phyloP scores from a whole-genome alignment of 805 yeast genomes.

The Metschnikowia peoriensis region DNA sequence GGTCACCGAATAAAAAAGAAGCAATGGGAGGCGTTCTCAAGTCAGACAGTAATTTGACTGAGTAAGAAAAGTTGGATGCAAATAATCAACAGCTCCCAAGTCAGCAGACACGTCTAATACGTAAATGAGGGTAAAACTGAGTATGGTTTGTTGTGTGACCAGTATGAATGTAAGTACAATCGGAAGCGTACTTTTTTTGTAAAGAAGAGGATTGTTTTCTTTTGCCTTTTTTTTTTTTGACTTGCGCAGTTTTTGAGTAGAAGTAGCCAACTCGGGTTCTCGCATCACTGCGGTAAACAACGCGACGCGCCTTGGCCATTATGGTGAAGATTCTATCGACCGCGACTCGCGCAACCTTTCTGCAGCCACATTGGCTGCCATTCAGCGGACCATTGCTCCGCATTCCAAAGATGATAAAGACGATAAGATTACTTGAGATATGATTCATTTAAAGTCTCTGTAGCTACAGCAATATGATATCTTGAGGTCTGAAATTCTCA shows the following conservation, averaged over 20 bases:
- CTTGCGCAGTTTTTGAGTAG: conserved; percentile 5
- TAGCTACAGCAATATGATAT: no score
- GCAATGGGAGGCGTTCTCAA: neutral
- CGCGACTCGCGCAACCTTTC: conserved; percentile 5
- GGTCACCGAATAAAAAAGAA: neutral
- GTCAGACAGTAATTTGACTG: neutral
- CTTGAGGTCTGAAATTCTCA: neutral
- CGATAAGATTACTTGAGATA: no score
- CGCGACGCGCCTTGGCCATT: conserved; percentile 18
- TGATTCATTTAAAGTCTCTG: no score
- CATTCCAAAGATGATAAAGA: no score
- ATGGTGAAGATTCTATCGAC: neutral
- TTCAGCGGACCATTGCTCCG: no score
- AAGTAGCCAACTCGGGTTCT: neutral
- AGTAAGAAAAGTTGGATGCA: neutral
- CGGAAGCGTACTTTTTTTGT: neutral
- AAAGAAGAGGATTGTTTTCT: neutral
- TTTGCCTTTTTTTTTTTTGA: neutral
- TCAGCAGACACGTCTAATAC: neutral
- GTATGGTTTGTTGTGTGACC: neutral
- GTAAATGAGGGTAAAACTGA: neutral
- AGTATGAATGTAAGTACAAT: neutral
- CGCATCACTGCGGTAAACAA: conserved; percentile 17
- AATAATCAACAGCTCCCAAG: neutral
- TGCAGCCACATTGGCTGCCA: neutral